Evolutionary conservation across 2,329 filamentous ascomycete genomes (phyloP), one percentile per base, ranked within the genome.

Genomic region (Ceratocystis destructans): DNA sequence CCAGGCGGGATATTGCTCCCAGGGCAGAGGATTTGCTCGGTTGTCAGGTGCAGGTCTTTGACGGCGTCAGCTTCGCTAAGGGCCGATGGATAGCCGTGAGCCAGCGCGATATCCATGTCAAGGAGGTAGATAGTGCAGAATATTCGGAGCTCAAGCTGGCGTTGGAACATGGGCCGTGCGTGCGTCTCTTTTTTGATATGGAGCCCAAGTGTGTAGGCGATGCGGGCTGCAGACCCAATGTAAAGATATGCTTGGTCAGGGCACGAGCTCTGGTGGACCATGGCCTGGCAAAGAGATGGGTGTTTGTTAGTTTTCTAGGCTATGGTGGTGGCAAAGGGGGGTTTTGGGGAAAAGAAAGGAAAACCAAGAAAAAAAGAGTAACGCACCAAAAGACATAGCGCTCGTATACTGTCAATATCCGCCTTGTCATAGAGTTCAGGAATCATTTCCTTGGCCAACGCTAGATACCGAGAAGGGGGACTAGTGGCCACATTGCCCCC

Each of bases 191-290:
- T 69, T n/a, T 69, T 68, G 10, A 72, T 67, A 48, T 72, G 71
- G 15, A 73, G 67, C 3, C 71, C 71, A 2, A 73, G 68, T 5
- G 70, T 71, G 37, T 71, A 70, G 4, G 72, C 70, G 7, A 72
- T 72, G 2, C 71, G 69, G 1, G 71, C 69, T 1, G 72, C 72
- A 2, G 71, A 69, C 15, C 72, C 71, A 22, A 72, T 68, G 44
- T 72, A 72, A 17, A 72, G 68, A 57, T 72, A 71, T 6, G 72
- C 71, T 71, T 65, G 71, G 69, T 48, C 71, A 61, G 4, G 71
- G 69, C 5, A 72, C 69, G 5, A 62, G 68, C 69, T 70, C 59
- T 44, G 37, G 44, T 61, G 68, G 1, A 61, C 50, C 4, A 50
- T 57, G 50, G 45, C 53, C 48, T 53, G 48, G 31, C 45, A 8